These are phyloP conservation scores for Zangia roseola DNA, from an alignment of 768 basidiomycete genomes.

Conservation along the genomic window DNA sequence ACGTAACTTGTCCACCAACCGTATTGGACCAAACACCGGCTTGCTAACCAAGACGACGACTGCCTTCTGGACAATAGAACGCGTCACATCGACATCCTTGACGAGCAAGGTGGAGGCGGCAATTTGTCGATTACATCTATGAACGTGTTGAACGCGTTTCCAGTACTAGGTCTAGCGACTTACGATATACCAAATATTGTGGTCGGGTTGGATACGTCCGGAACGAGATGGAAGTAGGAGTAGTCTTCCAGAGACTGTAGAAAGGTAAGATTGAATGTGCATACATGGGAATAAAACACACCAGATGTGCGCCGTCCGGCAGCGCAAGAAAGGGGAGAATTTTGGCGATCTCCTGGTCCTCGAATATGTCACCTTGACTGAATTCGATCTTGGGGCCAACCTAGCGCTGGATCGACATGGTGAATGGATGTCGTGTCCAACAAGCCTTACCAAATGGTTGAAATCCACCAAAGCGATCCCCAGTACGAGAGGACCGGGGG, in stretches of 20 bases:
- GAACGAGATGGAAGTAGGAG: conserved; percentile 92
- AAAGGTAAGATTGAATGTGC: conserved; percentile 8
- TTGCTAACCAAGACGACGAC: conserved; percentile 91
- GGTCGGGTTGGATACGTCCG: conserved; percentile 61
- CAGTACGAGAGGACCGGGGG: conserved; percentile 59
- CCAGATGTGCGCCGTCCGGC: conserved; percentile 95
- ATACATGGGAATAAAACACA: conserved; percentile 29
- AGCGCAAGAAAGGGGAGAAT: conserved; percentile 93
- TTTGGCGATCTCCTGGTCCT: conserved; percentile 81
- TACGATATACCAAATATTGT: conserved; percentile 97
- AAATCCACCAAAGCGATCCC: conserved; percentile 95
- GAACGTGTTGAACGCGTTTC: conserved; percentile 2
- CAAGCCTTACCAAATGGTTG: conserved; percentile 76
- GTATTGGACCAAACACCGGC: conserved; percentile 91
- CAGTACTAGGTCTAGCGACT: conserved; percentile 5
- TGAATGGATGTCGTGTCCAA: conserved; percentile 6
- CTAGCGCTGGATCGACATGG: conserved; percentile 37
- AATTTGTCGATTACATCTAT: conserved; percentile 94
- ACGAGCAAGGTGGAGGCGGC: conserved; percentile 73
- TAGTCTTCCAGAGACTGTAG: conserved; percentile 69
- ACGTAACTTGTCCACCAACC: conserved; percentile 41
- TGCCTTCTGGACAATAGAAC: conserved; percentile 96
- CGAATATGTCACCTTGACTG: conserved; percentile 70
- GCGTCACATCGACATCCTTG: conserved; percentile 82
- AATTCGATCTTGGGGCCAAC: conserved; percentile 93